phyloP scores from a whole-genome alignment of 768 basidiomycete species.

The Pleurotus ostreatus region DNA sequence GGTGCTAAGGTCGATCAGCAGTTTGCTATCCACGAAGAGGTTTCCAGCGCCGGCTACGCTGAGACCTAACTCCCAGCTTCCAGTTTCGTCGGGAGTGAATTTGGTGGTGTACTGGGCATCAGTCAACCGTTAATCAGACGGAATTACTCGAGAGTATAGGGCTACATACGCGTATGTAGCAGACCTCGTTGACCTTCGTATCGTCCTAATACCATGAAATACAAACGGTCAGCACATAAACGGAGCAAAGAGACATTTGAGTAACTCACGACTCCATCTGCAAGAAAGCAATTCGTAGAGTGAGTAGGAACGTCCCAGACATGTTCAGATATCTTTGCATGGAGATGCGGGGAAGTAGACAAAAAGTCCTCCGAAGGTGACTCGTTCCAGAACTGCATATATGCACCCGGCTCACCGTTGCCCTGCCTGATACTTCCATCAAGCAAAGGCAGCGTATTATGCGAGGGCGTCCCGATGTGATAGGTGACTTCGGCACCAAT shows the following conservation, averaged over 20 bases:
- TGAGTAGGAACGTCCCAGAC: constrained; percentile 5
- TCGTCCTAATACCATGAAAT: constrained; percentile 6
- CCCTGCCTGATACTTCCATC: constrained; percentile 38
- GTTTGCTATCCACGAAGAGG: constrained; percentile 47
- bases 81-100: constrained; percentile 48
- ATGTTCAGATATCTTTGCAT: background rate
- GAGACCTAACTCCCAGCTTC: constrained; percentile 48
- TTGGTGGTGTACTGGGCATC: constrained; percentile 31
- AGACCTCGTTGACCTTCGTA: constrained; percentile 9
- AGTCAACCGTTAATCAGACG: background rate
- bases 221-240: background rate
- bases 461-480: constrained; percentile 32
- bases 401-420: constrained; percentile 22
- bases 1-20: constrained; percentile 42
- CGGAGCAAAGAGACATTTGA: background rate
- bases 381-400: constrained; percentile 11
- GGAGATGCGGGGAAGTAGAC: constrained; percentile 17
- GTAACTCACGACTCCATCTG: constrained; percentile 7
- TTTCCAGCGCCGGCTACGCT: constrained; percentile 40
- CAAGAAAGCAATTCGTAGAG: constrained; percentile 6
- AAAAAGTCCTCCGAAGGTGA: constrained; percentile 38
- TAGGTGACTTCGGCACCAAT: constrained; percentile 44
- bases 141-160: background rate
- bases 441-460: constrained; percentile 49
- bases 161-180: constrained; percentile 7